These are phyloP conservation scores for Aspergillus amoenus DNA, from an alignment of 2,329 filamentous ascomycete species.

Conservation along the genomic window DNA sequence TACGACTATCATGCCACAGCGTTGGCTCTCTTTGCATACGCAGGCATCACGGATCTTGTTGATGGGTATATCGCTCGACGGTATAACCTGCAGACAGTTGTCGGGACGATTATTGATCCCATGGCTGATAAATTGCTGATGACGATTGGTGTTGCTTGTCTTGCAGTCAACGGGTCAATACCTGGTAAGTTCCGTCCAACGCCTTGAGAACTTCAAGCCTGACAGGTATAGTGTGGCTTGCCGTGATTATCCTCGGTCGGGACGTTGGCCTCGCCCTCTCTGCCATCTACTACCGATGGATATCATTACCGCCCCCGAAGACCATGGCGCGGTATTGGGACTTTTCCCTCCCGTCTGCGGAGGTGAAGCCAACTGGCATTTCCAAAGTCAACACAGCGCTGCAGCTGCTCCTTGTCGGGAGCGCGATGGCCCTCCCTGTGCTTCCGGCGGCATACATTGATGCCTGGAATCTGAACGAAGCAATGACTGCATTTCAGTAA, in stretches of 20 bases:
- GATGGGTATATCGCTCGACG: conserved; percentile 91
- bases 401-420: conserved; percentile 81
- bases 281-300: conserved; percentile 94
- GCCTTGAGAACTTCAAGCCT: not conserved
- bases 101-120: conserved; percentile 90
- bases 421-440: conserved; percentile 77
- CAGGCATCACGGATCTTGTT: conserved; percentile 84
- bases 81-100: conserved; percentile 87
- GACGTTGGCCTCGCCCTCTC: conserved; percentile 80
- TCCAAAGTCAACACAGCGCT: conserved; percentile 82
- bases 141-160: conserved; percentile 83
- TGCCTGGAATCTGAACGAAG: conserved; percentile 60
- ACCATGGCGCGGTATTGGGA: conserved; percentile 95
- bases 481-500: conserved; percentile 52
- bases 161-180: conserved; percentile 78
- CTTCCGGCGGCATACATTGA: conserved; percentile 57
- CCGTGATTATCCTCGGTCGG: conserved; percentile 83
- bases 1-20: conserved; percentile 78
- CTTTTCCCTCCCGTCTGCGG: conserved; percentile 71
- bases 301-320: conserved; percentile 88
- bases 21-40: conserved; percentile 84
- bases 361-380: conserved; percentile 46
- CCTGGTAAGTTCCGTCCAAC: conserved; percentile 58
- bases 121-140: conserved; percentile 97
- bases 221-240: conserved; percentile 68